Evolutionary conservation across 768 basidiomycete genomes (phyloP), one percentile per base, ranked within the genome.

Genomic region (Pleurotus salmoneostramineus): DNA sequence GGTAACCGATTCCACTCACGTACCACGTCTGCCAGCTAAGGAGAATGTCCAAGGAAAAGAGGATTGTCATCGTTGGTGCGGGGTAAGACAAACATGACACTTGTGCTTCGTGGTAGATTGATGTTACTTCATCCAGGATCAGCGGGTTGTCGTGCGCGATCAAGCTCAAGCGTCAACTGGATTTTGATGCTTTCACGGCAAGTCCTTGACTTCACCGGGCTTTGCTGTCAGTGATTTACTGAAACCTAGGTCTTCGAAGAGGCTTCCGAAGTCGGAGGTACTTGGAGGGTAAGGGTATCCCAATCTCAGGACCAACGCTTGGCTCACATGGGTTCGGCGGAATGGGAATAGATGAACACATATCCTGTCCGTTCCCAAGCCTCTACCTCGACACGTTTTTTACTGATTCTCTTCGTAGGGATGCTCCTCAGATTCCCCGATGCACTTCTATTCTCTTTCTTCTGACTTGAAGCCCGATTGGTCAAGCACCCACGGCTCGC

Each of bases 401-500:
- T 6, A 45, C n/a, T 6, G 14, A 45, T 14, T 2, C n/a, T 40
- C n/a, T 17, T 14, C 44, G 6, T 17, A 74, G 78, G 80, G 80
- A 31, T 74, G 80, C 63, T 66, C 74, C 2, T 81, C 77, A 0
- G 80, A 81, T 56, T 64, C 78, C 15, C 59, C 67, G 8, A 72
- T 75, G 49, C 69, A 72, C 40, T 77, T 74, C 67, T 81, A 78
- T 60, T 76, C 74, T 27, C 68, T 79, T 12, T 81, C 81, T 1
- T 72, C 78, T 4, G 80, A 82, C 46, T 71, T 77, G 7, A 72
- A 76, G 34, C 70, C 74, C 5, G 68, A 79, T 58, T 83, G 82
- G 82, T 63, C 68, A 4, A 61, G 68, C 14, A 73, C 72, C 3
- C 77, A 76, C 57, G 75, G 74, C 6, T 67, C 66, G 6, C 77